Conservation (phyloP, 2,329 filamentous ascomycete species). For the Emmonsia crescens region DNA sequence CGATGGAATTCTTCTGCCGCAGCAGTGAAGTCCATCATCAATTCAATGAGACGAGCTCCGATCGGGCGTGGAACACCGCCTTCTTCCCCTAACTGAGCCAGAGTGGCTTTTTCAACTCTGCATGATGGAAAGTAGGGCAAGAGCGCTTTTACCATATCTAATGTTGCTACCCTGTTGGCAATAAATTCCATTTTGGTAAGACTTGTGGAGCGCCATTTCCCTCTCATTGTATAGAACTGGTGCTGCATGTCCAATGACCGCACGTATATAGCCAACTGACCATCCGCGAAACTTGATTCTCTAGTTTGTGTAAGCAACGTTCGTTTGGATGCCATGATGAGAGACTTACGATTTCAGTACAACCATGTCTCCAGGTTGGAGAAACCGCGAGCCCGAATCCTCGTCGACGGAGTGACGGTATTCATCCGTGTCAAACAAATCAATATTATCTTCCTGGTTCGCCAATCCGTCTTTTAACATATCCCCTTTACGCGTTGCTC, state of each 20-base stretch:
- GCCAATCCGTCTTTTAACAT: conserved; percentile 12
- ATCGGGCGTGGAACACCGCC: conserved; percentile 32
- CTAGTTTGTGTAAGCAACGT: conserved; percentile 8
- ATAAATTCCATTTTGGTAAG: conserved; percentile 37
- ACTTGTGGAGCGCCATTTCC: conserved; percentile 33
- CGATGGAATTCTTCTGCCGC: conserved; percentile 26
- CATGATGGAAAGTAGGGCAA: conserved; percentile 40
- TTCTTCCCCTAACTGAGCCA: conserved; percentile 28
- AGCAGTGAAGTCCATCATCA: conserved; percentile 25
- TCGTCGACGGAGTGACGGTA: conserved; percentile 19
- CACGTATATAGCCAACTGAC: conserved; percentile 31
- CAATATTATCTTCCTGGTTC: conserved; percentile 3
- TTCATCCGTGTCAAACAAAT: conserved; percentile 4
- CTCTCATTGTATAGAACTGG: conserved; percentile 34
- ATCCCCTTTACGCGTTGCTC: conserved; percentile 5
- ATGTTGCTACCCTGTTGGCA: conserved; percentile 39
- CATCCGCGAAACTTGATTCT: conserved; percentile 12
- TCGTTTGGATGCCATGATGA: conserved; percentile 10
- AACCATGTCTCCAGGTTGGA: conserved; percentile 34
- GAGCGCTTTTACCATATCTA: conserved; percentile 36
- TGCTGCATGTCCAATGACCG: conserved; percentile 30
- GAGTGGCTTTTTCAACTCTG: conserved; percentile 17
- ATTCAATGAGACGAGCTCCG: conserved; percentile 26
- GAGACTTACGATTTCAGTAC: conserved; percentile 23
- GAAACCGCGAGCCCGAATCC: conserved; percentile 21